These are phyloP conservation scores for Diaporthe sp. DNA, from an alignment of 2,329 filamentous ascomycete genomes.

Conservation along the genomic window DNA sequence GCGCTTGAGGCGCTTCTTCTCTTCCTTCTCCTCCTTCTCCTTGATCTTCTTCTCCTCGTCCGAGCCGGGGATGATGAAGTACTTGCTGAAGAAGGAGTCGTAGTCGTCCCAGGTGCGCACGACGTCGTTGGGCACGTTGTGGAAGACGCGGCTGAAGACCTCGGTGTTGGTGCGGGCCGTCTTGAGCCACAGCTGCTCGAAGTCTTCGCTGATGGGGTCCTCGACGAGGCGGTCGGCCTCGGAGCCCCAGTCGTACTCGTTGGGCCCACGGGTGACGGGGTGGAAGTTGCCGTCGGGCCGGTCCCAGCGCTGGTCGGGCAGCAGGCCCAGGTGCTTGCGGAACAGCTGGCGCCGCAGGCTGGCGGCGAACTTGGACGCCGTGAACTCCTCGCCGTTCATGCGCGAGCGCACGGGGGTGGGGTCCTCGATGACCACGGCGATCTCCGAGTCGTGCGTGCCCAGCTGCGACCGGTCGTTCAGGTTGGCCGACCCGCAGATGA, in stretches of 20 bases:
- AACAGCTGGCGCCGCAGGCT: slow-evolving; percentile 88
- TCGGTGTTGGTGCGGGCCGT: slow-evolving; percentile 85
- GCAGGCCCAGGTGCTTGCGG: slow-evolving; percentile 90
- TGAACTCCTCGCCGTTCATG: slow-evolving; percentile 82
- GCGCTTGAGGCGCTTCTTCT: slow-evolving; percentile 44
- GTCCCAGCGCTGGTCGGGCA: slow-evolving; percentile 81
- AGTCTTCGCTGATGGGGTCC: slow-evolving; percentile 79
- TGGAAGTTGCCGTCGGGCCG: slow-evolving; percentile 80
- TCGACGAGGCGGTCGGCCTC: slow-evolving; percentile 76
- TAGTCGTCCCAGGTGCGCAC: slow-evolving; percentile 82
- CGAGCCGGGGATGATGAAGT: slow-evolving; percentile 72
- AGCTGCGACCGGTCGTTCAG: slow-evolving; percentile 92
- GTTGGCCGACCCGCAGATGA: slow-evolving; percentile 89
- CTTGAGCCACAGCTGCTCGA: slow-evolving; percentile 79
- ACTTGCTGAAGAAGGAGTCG: slow-evolving; percentile 76
- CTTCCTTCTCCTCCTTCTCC: slow-evolving; percentile 61
- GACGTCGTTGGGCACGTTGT: slow-evolving; percentile 78
- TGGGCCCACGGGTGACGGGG: slow-evolving; percentile 78
- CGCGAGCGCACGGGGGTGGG: slow-evolving; percentile 75
- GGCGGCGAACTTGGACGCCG: slow-evolving; percentile 81
- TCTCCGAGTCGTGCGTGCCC: slow-evolving; percentile 92
- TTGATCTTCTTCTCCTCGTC: slow-evolving; percentile 54
- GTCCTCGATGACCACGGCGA: slow-evolving; percentile 91
- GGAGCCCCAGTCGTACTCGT: slow-evolving; percentile 81
- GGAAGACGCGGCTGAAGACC: slow-evolving; percentile 85